These are phyloP conservation scores for Thermothelomyces thermophilus DNA, from an alignment of 2,329 filamentous ascomycete genomes.

Conservation along the genomic window DNA sequence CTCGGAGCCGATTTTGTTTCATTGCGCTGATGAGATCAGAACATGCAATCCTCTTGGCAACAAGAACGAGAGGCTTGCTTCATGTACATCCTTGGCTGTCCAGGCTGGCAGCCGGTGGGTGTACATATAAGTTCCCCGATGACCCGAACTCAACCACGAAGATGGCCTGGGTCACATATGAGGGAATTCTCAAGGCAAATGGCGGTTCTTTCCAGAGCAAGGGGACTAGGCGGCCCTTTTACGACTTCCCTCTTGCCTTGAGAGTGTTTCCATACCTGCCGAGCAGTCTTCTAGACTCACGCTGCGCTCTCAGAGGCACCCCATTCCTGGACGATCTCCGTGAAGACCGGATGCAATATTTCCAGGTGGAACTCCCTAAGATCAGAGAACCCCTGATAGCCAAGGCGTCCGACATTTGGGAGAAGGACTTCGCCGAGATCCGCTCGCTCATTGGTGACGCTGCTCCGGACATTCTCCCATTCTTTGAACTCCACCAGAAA, in stretches of 20 bases:
- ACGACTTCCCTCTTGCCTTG: constrained; percentile 2
- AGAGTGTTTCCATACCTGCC: not conserved
- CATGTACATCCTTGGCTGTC: not conserved
- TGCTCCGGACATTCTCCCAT: not conserved
- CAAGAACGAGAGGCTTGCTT: not conserved
- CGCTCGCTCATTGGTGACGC: not conserved
- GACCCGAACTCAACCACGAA: not conserved
- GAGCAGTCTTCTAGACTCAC: not conserved
- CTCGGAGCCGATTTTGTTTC: no score
- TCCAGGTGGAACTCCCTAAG: not conserved
- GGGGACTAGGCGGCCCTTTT: not conserved
- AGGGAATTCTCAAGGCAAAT: not conserved
- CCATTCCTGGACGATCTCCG: not conserved
- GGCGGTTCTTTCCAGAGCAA: constrained; percentile 1
- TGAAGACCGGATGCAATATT: not conserved
- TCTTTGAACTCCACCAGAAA: not conserved
- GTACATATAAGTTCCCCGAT: constrained; percentile 1
- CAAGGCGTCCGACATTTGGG: not conserved
- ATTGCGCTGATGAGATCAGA: not conserved
- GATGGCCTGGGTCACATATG: not conserved
- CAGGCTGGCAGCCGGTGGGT: constrained; percentile 1
- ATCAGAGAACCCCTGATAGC: not conserved
- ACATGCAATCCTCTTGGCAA: not conserved
- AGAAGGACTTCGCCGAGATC: not conserved
- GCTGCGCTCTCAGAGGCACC: not conserved